Base-by-base conservation (phyloP, 2,329 filamentous ascomycete genomes). In the Pestalotiopsis sp. region DNA sequence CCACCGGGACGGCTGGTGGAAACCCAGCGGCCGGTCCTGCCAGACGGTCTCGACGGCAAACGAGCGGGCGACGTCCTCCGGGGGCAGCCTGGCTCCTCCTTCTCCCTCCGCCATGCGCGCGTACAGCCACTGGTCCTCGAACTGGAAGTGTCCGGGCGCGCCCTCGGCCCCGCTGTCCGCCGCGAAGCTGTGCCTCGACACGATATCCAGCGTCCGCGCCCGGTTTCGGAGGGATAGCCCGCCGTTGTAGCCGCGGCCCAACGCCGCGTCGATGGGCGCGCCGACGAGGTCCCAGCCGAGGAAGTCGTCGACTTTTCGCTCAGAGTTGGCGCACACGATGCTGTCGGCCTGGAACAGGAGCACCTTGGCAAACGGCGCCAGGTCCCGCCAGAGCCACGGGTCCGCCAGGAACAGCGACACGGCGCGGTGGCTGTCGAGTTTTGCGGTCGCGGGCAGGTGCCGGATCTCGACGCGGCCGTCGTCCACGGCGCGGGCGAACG, bases 331-430 rank as follows among this genome's bases (percentile, higher is more conserved):
- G 73, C 79, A 81, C 11, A 81, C 58, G 67, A 81, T 75, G 66
- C 76, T 78, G 71, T 81, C 80, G 30, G 76, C 74, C 73, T 81
- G 79, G 75, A 81, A 81, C 9, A 80, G 67, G 17, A 81, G 75
- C 17, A 81, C 71, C 68, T 78, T 76, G 48, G 70, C 64, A 44
- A 78, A 77, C 4, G 76, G 74, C 24, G 70, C 70, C 55, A 81
- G 75, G 67, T 78, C 76, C 64, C 78, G 74, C 79, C 78, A 81
- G 20, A 81, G 71, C 77, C 79, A 81, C 1, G 76, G 73, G 6
- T 71, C 67, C 22, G 78, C 70, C 24, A 81, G 72, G 70, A 80
- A 81, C 0, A 69, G 30, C 4, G 80, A 82, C 14, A 84, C 81
- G 39, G 74, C 73, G 7, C 68, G 63, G 75, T 75, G 73, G 57